These are phyloP conservation scores for Rhododendron williamsianum DNA, from an alignment of 148 eudicot genomes.

Conservation along the genomic window DNA sequence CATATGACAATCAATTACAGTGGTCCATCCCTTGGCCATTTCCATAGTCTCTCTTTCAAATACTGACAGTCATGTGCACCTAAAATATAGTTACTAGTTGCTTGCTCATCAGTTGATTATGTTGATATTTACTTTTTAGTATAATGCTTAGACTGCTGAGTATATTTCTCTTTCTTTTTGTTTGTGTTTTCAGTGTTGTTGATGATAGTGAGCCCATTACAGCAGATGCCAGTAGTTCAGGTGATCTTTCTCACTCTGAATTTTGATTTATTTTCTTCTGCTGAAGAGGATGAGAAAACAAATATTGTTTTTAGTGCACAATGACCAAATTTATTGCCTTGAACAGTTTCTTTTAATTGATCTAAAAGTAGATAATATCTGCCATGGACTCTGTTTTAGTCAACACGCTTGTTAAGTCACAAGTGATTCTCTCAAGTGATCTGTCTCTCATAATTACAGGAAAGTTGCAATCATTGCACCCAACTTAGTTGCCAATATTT, in stretches of 20 bases:
- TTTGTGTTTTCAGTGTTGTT: constrained; percentile 51
- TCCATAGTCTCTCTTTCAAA: not conserved
- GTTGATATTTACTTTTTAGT: not conserved
- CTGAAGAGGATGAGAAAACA: not conserved
- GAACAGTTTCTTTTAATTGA: not conserved
- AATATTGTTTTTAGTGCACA: not conserved
- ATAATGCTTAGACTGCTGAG: not conserved
- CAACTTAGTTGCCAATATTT: no score
- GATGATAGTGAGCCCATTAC: constrained; percentile 48
- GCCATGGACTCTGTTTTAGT: not conserved
- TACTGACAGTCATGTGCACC: not conserved
- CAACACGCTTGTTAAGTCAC: not conserved
- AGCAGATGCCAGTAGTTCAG: constrained; percentile 36
- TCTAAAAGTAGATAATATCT: no score
- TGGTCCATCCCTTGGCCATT: not conserved
- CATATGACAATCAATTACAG: not conserved
- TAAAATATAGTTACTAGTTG: not conserved
- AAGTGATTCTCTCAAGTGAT: not conserved
- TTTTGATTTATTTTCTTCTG: not conserved
- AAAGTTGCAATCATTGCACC: no score
- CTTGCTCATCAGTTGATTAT: not conserved
- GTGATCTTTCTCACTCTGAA: constrained; percentile 23
- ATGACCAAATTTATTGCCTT: not conserved
- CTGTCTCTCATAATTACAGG: not conserved
- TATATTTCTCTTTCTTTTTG: constrained; percentile 6